These are phyloP conservation scores for Phaffia tasmanica DNA, from an alignment of 768 basidiomycete species.

Conservation along the genomic window DNA sequence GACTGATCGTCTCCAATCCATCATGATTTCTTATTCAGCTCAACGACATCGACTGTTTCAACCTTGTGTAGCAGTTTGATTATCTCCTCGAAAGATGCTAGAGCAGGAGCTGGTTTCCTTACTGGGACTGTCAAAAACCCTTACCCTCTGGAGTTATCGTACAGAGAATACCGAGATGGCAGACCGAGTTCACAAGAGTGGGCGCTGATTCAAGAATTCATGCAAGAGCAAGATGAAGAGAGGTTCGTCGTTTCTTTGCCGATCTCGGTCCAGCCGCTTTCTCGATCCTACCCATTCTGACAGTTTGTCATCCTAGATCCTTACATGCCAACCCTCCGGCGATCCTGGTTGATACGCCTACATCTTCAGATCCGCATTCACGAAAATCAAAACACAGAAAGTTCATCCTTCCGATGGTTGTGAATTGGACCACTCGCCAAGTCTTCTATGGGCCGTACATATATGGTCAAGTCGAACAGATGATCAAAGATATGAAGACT, in stretches of 20 bases:
- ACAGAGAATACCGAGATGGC: background rate
- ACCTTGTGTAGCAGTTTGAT: too few relatives aligned
- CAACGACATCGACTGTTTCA: too few relatives aligned
- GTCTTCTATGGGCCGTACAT: background rate
- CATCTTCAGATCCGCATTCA: too few relatives aligned
- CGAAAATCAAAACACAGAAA: background rate
- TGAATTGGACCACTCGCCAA: background rate
- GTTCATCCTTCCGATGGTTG: background rate
- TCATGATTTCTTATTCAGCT: too few relatives aligned
- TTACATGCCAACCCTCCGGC: background rate
- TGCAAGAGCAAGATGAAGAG: conserved; percentile 5
- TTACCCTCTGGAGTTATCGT: background rate
- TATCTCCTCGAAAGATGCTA: too few relatives aligned
- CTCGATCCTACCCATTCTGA: background rate
- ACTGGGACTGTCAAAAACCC: background rate
- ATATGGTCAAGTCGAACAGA: background rate
- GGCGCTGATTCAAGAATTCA: background rate
- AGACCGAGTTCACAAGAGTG: background rate
- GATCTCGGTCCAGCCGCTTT: background rate
- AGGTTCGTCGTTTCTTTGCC: background rate
- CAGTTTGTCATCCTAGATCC: background rate
- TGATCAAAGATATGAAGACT: background rate
- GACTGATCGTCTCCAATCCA: too few relatives aligned
- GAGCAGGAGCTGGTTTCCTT: background rate
- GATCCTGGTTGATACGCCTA: background rate